Conservation (phyloP, 768 basidiomycete genomes). For the Pulveroboletus sp. region DNA sequence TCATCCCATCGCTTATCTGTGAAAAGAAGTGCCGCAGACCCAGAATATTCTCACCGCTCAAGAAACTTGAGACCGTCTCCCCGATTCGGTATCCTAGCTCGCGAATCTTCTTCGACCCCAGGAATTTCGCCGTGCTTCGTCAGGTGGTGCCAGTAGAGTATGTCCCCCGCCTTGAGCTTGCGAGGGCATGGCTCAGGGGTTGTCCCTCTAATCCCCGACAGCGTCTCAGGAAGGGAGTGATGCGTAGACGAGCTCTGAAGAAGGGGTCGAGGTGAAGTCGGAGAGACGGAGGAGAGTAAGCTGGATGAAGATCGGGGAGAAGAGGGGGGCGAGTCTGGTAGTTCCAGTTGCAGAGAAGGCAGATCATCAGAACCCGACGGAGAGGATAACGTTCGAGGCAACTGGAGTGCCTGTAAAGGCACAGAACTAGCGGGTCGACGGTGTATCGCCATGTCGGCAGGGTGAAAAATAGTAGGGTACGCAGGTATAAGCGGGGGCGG, state of each 20-base stretch:
- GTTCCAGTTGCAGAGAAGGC: conserved; percentile 20
- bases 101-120: conserved; percentile 56
- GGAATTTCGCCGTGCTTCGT: conserved; percentile 67
- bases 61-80: conserved; percentile 9
- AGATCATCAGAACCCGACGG: conserved; percentile 17
- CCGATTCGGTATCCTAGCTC: conserved; percentile 36
- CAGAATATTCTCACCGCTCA: conserved; percentile 25
- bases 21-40: conserved; percentile 9
- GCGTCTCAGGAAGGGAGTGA: conserved; percentile 8
- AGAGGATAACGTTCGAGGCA: conserved; percentile 16
- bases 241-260: conserved; percentile 11
- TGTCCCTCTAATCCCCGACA: conserved; percentile 8
- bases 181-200: conserved; percentile 27
- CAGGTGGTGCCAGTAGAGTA: conserved; percentile 76
- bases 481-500: conserved; percentile 30
- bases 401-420: conserved; percentile 21
- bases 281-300: conserved; percentile 11
- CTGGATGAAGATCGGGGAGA: conserved; percentile 25
- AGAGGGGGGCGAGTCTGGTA: conserved; percentile 19
- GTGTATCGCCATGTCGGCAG: conserved; percentile 25
- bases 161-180: conserved; percentile 52
- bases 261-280: conserved; percentile 19
- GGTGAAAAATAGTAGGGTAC: conserved; percentile 25
- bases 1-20: conserved; percentile 9
- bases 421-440: conserved; percentile 4